Evolutionary conservation across 1,284 basidiomycete species (phyloP), one percentile per base, ranked within the genome.

Genomic region (Rhodotorula sp.): DNA sequence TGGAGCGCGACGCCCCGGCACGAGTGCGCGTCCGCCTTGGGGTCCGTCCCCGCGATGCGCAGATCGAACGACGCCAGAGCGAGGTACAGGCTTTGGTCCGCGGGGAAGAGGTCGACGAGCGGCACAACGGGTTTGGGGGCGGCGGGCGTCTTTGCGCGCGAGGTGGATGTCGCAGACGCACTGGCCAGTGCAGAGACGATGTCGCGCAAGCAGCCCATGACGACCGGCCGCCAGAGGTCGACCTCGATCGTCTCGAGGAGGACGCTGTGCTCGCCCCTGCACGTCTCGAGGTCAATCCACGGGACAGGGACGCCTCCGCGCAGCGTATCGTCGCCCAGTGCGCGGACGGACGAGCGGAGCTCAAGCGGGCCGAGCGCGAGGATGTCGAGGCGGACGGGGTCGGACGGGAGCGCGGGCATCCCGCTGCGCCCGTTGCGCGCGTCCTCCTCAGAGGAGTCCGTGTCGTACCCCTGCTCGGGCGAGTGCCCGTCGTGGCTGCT

Each of bases 1-100:
- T 88, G 86, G 22, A 90, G 77, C 32, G 89, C 88, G 54, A 92
- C 80, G 2, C 93, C 93, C 37, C 91, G 87, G 5, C 87, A 88
- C 17, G 93, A 84, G 46, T 86, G 87, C 64, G 87, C 80, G 75
- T 85, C 82, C 0, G 91, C 90, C 72, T 91, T 91, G 61, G 92
- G 84, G 79, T 94, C 93, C 48, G 85, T 86, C 29, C 89, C 87
- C 10, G 91, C 91, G 53, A 92, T 79, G 69, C 91, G 88, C 19
- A 90, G 76, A 57, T 88, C 87, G 60, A 91, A 82, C n/a, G 85
- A 85, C 1, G 85, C 87, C 41, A 93, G 76, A 0, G 89, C 85
- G 44, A 89, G 48, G n/a, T 88, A 86, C 27, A 84, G 78, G 21
- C 85, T 83, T 37, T 90, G 76, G 3, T 91, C 90, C 27, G 83